phyloP scores from a whole-genome alignment of 75 land plant genomes.

The Cunninghamia lanceolata region DNA sequence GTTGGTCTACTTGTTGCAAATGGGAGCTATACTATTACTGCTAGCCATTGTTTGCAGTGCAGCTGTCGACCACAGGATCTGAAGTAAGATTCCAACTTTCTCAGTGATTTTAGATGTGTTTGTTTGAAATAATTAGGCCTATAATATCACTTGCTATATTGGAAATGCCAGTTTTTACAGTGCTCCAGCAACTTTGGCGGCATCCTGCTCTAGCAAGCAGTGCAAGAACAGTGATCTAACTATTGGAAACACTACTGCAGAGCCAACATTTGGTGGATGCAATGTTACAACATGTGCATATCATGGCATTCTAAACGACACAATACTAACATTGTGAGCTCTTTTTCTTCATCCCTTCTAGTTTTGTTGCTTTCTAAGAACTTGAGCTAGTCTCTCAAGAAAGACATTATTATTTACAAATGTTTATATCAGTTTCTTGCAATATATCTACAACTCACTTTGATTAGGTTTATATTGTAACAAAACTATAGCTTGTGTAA shows the following conservation, averaged over 20 bases:
- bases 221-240: constrained; percentile 57
- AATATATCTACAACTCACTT: not conserved
- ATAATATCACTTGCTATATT: not conserved
- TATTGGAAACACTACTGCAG: constrained; percentile 45
- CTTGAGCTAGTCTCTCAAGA: not conserved
- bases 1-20: constrained; percentile 58
- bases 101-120: not conserved
- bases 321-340: constrained; percentile 43
- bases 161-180: constrained; percentile 53
- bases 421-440: not conserved
- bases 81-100: constrained; percentile 35
- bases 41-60: constrained; percentile 77
- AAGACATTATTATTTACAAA: not conserved
- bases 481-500: not conserved
- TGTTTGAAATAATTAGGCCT: not conserved
- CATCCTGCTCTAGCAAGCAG: constrained; percentile 76
- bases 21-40: constrained; percentile 75
- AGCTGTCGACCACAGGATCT: constrained; percentile 64
- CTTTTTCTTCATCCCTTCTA: not conserved
- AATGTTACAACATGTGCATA: constrained; percentile 71
- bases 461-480: not conserved
- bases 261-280: constrained; percentile 55
- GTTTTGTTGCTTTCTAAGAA: not conserved
- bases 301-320: constrained; percentile 50
- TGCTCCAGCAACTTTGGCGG: constrained; percentile 57